Conservation (phyloP, 1,284 basidiomycete species). For the Phylloboletellus chloephorus region DNA sequence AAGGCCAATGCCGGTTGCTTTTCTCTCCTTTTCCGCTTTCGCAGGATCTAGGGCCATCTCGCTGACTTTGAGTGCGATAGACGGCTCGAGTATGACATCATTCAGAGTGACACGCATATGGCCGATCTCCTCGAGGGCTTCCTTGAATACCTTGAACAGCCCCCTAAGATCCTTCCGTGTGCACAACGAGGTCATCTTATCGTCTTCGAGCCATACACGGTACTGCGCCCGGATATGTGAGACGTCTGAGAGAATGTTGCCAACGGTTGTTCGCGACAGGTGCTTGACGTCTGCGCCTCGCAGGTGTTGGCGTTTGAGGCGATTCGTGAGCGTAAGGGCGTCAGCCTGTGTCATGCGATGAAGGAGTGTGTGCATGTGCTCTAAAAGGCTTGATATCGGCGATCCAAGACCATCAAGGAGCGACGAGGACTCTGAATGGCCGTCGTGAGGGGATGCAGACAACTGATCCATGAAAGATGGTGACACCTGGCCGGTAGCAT, state of each 20-base stretch:
- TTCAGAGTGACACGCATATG: slow-evolving; percentile 82
- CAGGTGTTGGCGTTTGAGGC: slow-evolving; percentile 88
- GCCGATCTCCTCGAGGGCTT: slow-evolving; percentile 80
- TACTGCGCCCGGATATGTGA: slow-evolving; percentile 70
- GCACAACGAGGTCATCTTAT: slow-evolving; percentile 58
- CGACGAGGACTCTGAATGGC: slow-evolving; percentile 65
- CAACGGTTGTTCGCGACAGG: slow-evolving; percentile 80
- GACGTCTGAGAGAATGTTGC: slow-evolving; percentile 70
- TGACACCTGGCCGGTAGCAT: slow-evolving; percentile 31
- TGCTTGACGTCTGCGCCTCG: slow-evolving; percentile 83
- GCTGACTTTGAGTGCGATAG: slow-evolving; percentile 65
- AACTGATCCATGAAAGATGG: slow-evolving; percentile 40
- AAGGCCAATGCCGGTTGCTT: slow-evolving; percentile 22
- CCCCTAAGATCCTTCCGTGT: slow-evolving; percentile 79
- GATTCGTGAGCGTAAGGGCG: slow-evolving; percentile 80
- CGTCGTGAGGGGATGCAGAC: slow-evolving; percentile 48
- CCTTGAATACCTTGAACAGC: slow-evolving; percentile 82
- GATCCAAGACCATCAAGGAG: slow-evolving; percentile 48
- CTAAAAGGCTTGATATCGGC: slow-evolving; percentile 61
- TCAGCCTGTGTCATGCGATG: slow-evolving; percentile 77
- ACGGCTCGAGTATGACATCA: slow-evolving; percentile 86
- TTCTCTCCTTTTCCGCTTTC: slow-evolving; percentile 40
- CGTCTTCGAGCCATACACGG: slow-evolving; percentile 67
- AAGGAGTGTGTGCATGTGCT: slow-evolving; percentile 65
- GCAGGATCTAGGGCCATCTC: slow-evolving; percentile 64